These are phyloP conservation scores for Panaeolus papilionaceus DNA, from an alignment of 768 basidiomycete genomes.

Conservation along the genomic window DNA sequence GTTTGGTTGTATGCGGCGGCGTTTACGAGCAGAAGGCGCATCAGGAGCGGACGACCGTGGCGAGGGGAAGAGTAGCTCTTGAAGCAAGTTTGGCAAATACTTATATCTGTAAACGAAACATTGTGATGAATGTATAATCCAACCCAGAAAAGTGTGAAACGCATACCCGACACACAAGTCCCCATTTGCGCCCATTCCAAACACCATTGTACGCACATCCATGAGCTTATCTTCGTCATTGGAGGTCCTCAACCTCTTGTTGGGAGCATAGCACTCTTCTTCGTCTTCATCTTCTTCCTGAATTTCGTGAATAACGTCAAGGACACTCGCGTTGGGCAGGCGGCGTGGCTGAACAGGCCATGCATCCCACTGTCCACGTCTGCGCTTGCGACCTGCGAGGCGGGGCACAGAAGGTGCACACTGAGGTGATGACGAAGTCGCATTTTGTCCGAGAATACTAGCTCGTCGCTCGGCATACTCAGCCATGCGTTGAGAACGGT, in stretches of 20 bases:
- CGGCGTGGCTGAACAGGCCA: constrained; percentile 36
- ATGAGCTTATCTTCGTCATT: constrained; percentile 50
- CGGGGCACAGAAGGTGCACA: constrained; percentile 25
- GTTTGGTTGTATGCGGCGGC: constrained; percentile 32
- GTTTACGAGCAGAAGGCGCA: constrained; percentile 41
- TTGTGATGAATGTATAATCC: constrained; percentile 8
- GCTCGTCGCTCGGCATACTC: constrained; percentile 71
- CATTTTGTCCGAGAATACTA: constrained; percentile 44
- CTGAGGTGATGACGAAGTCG: constrained; percentile 28
- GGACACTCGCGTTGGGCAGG: constrained; percentile 44
- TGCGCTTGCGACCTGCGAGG: constrained; percentile 49
- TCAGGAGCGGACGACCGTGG: constrained; percentile 24
- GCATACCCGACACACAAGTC: constrained; percentile 53
- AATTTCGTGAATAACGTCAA: constrained; percentile 48
- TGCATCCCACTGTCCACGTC: constrained; percentile 41
- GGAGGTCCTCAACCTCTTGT: constrained; percentile 32
- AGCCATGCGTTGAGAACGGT: constrained; percentile 67
- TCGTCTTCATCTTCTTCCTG: constrained; percentile 37
- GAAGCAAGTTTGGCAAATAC: constrained; percentile 52
- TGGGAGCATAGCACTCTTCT: constrained; percentile 31
- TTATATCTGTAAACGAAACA: constrained; percentile 48
- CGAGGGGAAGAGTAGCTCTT: constrained; percentile 51
- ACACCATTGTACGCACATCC: constrained; percentile 53
- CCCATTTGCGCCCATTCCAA: constrained; percentile 47
- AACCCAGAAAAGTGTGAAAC: not conserved